Evolutionary conservation across 805 yeast genomes (phyloP).

Genomic region (Candida caryicola): DNA sequence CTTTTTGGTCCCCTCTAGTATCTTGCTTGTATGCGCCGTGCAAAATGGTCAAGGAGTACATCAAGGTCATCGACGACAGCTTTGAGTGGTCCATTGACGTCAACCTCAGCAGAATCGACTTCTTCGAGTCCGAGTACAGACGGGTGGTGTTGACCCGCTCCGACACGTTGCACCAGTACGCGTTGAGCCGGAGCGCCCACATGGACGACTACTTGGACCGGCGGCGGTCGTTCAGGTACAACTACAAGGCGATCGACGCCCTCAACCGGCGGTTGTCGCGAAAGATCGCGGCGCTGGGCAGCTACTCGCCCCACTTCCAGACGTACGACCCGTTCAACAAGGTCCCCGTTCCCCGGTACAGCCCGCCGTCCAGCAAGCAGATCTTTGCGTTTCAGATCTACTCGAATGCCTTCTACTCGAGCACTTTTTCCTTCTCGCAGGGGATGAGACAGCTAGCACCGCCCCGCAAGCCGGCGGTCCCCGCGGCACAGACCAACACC

Average conservation of each 20-base stretch:
- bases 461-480: slow-evolving; percentile 17
- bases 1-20: background rate
- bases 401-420: background rate
- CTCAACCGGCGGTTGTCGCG: slow-evolving; percentile 2
- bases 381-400: slow-evolving; percentile 5
- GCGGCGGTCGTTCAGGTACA: slow-evolving; percentile 2
- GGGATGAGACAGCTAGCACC: background rate
- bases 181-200: background rate
- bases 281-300: background rate
- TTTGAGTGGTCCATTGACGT: slow-evolving; percentile 10
- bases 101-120: background rate
- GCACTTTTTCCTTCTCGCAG: background rate
- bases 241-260: slow-evolving; percentile 1
- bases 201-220: slow-evolving; percentile 1
- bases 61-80: slow-evolving; percentile 17
- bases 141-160: background rate
- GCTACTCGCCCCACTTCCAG: background rate
- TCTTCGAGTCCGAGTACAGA: slow-evolving; percentile 1
- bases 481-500: slow-evolving; percentile 24
- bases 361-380: slow-evolving; percentile 8
- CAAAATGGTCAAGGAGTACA: background rate
- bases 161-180: background rate
- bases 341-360: slow-evolving; percentile 5
- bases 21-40: background rate
- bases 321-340: background rate